Evolutionary conservation across 2,329 filamentous ascomycete genomes (phyloP), one percentile per base, ranked within the genome.

Genomic region (Lasiodiplodia sp.): DNA sequence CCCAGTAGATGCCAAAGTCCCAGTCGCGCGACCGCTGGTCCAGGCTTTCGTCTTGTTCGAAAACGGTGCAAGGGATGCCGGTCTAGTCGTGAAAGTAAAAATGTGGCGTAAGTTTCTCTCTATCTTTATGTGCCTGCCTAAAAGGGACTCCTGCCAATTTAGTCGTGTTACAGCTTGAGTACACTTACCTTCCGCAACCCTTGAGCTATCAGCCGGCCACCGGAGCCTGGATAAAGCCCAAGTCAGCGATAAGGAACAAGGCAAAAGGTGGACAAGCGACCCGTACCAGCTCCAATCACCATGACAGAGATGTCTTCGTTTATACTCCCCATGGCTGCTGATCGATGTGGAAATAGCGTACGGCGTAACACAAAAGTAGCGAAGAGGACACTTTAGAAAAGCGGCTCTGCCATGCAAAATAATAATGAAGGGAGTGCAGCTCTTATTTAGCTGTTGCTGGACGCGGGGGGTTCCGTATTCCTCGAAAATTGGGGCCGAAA

Each of bases 1-100:
- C 86, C 88, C 88, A 91, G 74, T 90, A 87, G 68, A 91, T 79
- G 0, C 88, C 90, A 68, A 91, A 79, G 3, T 87, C 89, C 89
- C 88, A 91, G 70, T 88, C 88, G 78, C 85, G 38, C 83, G 85
- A 68, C 76, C 79, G 52, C 49, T 72, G 70, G 37, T 66, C 56
- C 40, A 85, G 79, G 51, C 84, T 81, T 5, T 73, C 68, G 71
- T 88, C 85, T 52, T 86, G 86, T 76, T 90, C 87, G 72, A 86
- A 89, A 53, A 89, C 83, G 47, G 75, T 79, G 75, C 87, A 89
- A 70, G 69, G 51, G 64, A 80, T 75, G 6, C 75, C 75, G 21
- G 75, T 75, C 78, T 80, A 28, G 4, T 28, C 28, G 28, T 28
- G 53, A 21, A 14, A 11, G 11, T 52, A 14, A 47, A 38, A 21